Conservation (phyloP, 306 rosid species). For the Trichosanthes cucumerina region DNA sequence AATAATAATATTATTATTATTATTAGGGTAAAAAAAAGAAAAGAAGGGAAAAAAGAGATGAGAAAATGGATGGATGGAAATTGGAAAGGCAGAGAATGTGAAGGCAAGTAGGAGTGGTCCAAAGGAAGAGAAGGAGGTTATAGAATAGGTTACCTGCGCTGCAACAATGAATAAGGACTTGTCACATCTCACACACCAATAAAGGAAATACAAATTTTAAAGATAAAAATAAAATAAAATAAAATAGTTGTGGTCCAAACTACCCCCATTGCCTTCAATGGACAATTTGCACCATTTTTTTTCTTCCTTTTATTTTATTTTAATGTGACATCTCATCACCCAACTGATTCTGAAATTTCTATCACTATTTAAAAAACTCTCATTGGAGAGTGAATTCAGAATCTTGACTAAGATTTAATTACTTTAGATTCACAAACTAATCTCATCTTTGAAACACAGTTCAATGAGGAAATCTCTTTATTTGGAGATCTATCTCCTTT, state of each 20-base stretch:
- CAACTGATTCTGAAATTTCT: background rate
- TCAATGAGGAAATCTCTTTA: background rate
- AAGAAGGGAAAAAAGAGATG: background rate
- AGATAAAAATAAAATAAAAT: no score
- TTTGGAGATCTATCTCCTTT: background rate
- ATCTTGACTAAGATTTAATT: background rate
- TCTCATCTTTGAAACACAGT: background rate
- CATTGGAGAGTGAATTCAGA: background rate
- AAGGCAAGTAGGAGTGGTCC: background rate
- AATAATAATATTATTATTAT: no score
- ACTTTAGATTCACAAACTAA: background rate
- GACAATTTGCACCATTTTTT: background rate
- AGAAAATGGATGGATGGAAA: background rate
- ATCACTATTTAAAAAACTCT: background rate
- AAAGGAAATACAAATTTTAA: no score
- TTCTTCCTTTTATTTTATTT: no score
- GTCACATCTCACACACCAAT: conserved; percentile 11
- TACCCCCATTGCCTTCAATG: background rate
- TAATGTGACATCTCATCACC: background rate
- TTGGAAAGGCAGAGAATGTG: background rate
- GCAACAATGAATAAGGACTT: background rate
- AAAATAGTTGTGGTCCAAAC: background rate
- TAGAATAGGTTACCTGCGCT: background rate
- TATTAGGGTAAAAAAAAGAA: background rate
- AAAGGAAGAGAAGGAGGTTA: background rate